Percentiles rank a stretch among this genome's conserved stretches.
These are phyloP conservation scores for Xylaria curta DNA, from an alignment of 495 filamentous ascomycete species.

Conservation along the genomic window DNA sequence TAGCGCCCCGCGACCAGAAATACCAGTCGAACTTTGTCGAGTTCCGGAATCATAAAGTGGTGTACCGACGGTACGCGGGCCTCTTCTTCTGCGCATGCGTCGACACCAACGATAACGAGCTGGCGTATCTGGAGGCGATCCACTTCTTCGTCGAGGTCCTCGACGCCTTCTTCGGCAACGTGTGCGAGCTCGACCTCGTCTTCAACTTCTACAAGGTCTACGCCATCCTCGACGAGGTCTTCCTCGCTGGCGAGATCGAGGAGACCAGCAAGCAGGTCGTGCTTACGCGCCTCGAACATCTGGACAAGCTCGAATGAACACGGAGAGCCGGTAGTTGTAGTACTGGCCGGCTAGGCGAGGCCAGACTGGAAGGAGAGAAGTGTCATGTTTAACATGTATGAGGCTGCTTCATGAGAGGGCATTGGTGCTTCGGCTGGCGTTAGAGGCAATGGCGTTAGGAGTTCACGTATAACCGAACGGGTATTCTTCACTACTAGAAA, in stretches of 20 bases:
- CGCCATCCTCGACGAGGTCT: conserved; percentile 97
- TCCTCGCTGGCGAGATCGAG: conserved; percentile 94
- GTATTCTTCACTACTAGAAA: not conserved
- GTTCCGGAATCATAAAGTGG: conserved; percentile 88
- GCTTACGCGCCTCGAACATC: conserved; percentile 87
- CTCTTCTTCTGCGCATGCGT: conserved; percentile 99
- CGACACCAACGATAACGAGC: conserved; percentile 98
- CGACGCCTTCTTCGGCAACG: conserved; percentile 98
- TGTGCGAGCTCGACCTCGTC: conserved; percentile 97
- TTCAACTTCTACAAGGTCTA: conserved; percentile 96
- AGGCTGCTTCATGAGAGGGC: conserved; percentile 7
- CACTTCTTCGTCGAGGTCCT: conserved; percentile 99
- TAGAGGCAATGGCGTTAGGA: conserved; percentile 18
- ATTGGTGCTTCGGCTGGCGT: not conserved
- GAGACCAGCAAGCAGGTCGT: conserved; percentile 99
- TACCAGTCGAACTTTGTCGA: conserved; percentile 99
- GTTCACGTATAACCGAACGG: conserved; percentile 4
- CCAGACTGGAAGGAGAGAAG: not conserved
- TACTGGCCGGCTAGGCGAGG: not conserved
- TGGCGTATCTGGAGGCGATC: conserved; percentile 96
- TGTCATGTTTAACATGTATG: conserved; percentile 1
- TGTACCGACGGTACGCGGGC: conserved; percentile 95
- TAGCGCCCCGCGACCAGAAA: conserved; percentile 97
- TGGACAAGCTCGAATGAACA: conserved; percentile 92
- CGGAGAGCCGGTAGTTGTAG: not conserved